These are phyloP conservation scores for Camellia oleifera DNA, from an alignment of 179 eudicot species.

Conservation along the genomic window DNA sequence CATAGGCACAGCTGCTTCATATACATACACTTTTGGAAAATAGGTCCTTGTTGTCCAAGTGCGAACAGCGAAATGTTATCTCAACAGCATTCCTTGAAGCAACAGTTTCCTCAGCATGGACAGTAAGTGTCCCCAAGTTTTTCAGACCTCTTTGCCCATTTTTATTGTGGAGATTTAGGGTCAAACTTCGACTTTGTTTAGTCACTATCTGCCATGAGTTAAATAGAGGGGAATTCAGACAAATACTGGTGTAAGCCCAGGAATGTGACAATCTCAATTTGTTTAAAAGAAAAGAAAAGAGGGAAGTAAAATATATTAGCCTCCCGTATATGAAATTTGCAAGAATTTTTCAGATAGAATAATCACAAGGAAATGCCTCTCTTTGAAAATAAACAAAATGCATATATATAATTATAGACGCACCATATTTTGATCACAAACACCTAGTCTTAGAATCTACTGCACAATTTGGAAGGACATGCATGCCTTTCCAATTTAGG, in stretches of 20 bases:
- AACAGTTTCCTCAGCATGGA: conserved; percentile 81
- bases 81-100: conserved; percentile 65
- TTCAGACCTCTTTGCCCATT: conserved; percentile 29
- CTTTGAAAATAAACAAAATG: no score
- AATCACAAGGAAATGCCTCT: not conserved
- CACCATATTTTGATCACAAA: no score
- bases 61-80: conserved; percentile 53
- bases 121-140: conserved; percentile 52
- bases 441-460: no score
- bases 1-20: not conserved
- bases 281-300: no score
- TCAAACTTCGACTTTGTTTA: conserved; percentile 49
- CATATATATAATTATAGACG: no score
- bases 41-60: conserved; percentile 70
- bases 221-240: not conserved
- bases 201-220: conserved; percentile 67
- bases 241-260: not conserved
- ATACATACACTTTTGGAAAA: conserved; percentile 75
- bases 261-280: not conserved
- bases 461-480: not conserved
- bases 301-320: not conserved
- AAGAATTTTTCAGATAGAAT: not conserved
- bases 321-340: not conserved
- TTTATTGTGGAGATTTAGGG: conserved; percentile 56
- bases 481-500: not conserved